Evolutionary conservation across 2,329 filamentous ascomycete species (phyloP), one percentile per base, ranked within the genome.

Genomic region (Cryphonectria japonica): DNA sequence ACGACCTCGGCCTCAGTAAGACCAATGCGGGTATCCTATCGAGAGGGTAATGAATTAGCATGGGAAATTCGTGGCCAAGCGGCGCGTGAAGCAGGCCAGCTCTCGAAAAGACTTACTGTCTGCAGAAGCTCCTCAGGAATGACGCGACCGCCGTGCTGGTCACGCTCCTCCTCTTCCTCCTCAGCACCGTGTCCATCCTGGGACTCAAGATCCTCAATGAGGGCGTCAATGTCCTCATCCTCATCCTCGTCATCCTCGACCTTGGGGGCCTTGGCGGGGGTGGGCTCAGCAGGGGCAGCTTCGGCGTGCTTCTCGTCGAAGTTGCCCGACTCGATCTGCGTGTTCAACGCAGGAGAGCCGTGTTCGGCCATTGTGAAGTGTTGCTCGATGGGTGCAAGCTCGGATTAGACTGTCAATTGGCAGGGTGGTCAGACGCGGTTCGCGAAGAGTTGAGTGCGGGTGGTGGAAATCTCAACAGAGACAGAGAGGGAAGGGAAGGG

Each of bases 171-270:
- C 57, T 86, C 83, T 66, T 86, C 89, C 39, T 92, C 89, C 37
- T 91, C 85, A 26, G 86, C 84, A n/a, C 66, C 71, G 75, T 90
- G 89, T 69, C 91, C 93, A 81, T 96, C 93, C 76, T 93, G 86
- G 59, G 91, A 94, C 83, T 96, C 92, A 75, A 97, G 91, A 77
- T 96, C 93, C 80, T 94, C 92, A 76, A 97, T 97, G 78, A 97
- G 86, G 78, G 91, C 89, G 79, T 97, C 93, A 76, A 97, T 94
- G 80, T 95, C 92, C 83, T 94, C 92, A 77, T 94, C 92, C 62
- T 93, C 92, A 32, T 94, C 91, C 65, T 93, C 91, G 7, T 91
- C 90, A 41, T 87, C 87, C 60, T 82, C 83, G 32, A 78, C 79
- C 77, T 83, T 84, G 72, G 78, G 76, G 77, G 82, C 81, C 68